A percentile compares a stretch with the other conserved stretches of the same genome.
Conservation (phyloP, 495 filamentous ascomycete genomes). For the Xylaria telfairii region DNA sequence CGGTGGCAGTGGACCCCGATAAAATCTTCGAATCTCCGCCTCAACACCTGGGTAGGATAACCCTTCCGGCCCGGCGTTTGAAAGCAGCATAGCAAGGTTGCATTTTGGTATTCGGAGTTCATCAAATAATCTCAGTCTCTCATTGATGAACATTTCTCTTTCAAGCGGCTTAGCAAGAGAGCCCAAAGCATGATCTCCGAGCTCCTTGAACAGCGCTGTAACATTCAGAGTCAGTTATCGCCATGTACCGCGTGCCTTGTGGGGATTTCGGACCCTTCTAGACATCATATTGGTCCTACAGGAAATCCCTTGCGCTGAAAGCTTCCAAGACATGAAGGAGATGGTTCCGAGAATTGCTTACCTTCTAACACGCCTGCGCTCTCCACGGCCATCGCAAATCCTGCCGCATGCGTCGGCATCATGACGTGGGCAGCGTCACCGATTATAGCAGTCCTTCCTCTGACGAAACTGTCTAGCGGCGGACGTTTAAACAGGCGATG, state of each 20-base stretch:
- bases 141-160: conserved; percentile 11
- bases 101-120: conserved; percentile 38
- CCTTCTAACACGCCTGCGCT: conserved; percentile 23
- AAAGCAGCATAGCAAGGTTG: conserved; percentile 42
- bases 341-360: too few species aligned
- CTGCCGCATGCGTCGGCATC: conserved; percentile 40
- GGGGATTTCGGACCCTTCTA: too few species aligned
- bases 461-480: conserved; percentile 33
- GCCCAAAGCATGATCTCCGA: not conserved
- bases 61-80: conserved; percentile 33
- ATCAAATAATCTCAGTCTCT: conserved; percentile 35
- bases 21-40: conserved; percentile 39
- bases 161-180: not conserved
- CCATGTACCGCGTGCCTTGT: too few species aligned
- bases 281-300: too few species aligned
- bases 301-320: too few species aligned
- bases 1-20: conserved; percentile 36
- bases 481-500: conserved; percentile 37
- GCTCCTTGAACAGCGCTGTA: conserved; percentile 27
- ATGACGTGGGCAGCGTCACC: conserved; percentile 44
- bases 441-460: conserved; percentile 33
- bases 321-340: too few species aligned
- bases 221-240: too few species aligned
- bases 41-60: conserved; percentile 35
- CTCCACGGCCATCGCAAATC: conserved; percentile 38